These are phyloP conservation scores for Penicillium griseofulvum DNA, from an alignment of 2,329 filamentous ascomycete genomes.

Conservation along the genomic window DNA sequence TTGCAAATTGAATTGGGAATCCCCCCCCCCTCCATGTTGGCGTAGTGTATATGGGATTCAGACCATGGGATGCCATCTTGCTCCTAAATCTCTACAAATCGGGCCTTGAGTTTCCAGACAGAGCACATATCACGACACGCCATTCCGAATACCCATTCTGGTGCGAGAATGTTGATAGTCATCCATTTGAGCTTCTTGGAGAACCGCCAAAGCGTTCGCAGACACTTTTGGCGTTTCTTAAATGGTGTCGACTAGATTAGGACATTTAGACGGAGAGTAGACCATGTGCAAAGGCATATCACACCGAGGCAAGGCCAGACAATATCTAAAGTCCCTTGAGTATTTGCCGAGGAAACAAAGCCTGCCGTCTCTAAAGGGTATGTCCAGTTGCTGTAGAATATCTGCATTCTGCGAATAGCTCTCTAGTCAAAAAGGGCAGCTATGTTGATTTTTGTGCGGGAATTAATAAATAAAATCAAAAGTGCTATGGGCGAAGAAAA, in stretches of 20 bases:
- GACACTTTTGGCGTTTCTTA: not conserved
- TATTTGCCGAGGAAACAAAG: constrained; percentile 16
- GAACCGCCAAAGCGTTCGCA: not conserved
- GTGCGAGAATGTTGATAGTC: not conserved
- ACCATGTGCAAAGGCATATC: constrained; percentile 23
- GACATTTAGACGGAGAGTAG: constrained; percentile 22
- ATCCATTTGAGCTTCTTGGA: not conserved
- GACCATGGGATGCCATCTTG: not conserved
- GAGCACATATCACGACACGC: not conserved
- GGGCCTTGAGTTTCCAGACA: not conserved
- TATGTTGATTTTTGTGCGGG: not conserved
- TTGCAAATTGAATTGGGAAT: not conserved
- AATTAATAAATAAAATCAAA: not conserved
- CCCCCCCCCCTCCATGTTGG: not conserved
- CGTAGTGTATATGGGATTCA: not conserved
- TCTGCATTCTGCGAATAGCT: not conserved
- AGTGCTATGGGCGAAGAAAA: not conserved
- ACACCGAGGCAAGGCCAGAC: constrained; percentile 21
- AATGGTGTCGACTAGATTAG: constrained; percentile 5
- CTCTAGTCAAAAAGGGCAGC: not conserved
- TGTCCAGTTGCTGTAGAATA: not conserved
- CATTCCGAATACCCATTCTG: not conserved
- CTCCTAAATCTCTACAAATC: not conserved
- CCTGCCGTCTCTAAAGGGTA: not conserved
- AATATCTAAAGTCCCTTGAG: constrained; percentile 22